Percentiles rank a stretch among this genome's conserved stretches.
Evolutionary conservation across 352 stramenopile genomes (phyloP).

Genomic region (Phytopythium ostracodes): DNA sequence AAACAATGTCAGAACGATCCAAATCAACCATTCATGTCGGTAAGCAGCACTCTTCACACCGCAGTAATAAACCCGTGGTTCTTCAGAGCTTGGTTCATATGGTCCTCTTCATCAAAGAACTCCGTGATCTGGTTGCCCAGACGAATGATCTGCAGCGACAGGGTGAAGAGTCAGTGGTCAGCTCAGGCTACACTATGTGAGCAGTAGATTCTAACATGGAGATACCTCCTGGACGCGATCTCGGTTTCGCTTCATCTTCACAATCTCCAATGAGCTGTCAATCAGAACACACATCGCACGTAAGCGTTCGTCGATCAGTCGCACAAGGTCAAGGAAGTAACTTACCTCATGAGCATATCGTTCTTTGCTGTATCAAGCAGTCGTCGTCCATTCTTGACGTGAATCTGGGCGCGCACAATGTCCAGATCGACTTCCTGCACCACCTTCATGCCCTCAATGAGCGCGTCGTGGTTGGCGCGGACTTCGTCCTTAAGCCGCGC

Average conservation of each 20-base stretch:
- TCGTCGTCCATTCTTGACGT: constrained; percentile 83
- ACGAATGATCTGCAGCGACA: constrained; percentile 55
- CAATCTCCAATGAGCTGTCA: constrained; percentile 66
- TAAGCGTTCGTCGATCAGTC: background rate
- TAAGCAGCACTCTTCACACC: constrained; percentile 21
- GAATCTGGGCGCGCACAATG: constrained; percentile 78
- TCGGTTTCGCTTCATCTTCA: constrained; percentile 80
- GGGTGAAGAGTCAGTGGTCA: constrained; percentile 12
- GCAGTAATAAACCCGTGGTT: constrained; percentile 63
- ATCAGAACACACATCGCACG: background rate
- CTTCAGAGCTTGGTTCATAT: constrained; percentile 69
- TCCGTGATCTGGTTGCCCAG: constrained; percentile 32
- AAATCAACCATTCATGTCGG: no score
- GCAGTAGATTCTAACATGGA: background rate
- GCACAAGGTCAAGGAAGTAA: background rate
- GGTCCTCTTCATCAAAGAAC: constrained; percentile 73
- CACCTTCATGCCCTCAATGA: constrained; percentile 86
- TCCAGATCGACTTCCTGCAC: constrained; percentile 87
- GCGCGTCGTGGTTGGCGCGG: constrained; percentile 65
- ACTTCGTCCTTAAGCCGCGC: constrained; percentile 80
- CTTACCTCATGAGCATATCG: constrained; percentile 65
- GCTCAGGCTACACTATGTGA: background rate
- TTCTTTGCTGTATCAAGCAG: constrained; percentile 67
- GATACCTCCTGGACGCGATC: constrained; percentile 66
- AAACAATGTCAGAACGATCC: background rate